Percentiles rank a stretch among this genome's conserved stretches.
Conservation (phyloP, 225 moss, liverwort and hornwort genomes). For the Physcomitrium patens region DNA sequence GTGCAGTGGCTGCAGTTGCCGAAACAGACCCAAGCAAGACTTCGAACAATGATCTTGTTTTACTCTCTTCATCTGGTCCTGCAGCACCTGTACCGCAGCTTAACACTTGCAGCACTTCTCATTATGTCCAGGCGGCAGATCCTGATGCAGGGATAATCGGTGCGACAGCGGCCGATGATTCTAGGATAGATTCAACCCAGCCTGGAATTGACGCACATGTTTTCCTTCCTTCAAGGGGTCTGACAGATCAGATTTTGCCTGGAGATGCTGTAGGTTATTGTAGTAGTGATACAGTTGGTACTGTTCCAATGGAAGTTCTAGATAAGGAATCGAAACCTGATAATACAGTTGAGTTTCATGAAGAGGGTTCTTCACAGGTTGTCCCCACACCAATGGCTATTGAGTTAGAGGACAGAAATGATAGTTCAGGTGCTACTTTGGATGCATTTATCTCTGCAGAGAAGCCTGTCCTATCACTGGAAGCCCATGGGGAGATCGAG, state of each 20-base stretch:
- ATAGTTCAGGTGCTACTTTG: constrained; percentile 25
- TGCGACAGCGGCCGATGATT: constrained; percentile 19
- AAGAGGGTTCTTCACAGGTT: constrained; percentile 15
- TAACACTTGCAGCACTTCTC: constrained; percentile 18
- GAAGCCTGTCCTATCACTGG: constrained; percentile 13
- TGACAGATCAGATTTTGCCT: constrained; percentile 25
- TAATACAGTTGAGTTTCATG: constrained; percentile 4
- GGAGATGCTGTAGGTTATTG: constrained; percentile 12
- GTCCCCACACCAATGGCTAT: constrained; percentile 16
- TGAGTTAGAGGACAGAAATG: constrained; percentile 8
- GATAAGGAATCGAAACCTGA: constrained; percentile 4
- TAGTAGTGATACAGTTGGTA: constrained; percentile 1
- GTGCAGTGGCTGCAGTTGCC: constrained; percentile 26
- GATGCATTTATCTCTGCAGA: constrained; percentile 22
- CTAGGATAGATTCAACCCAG: constrained; percentile 15
- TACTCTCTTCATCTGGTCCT: constrained; percentile 18
- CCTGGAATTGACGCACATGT: constrained; percentile 11
- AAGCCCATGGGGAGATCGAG: constrained; percentile 12
- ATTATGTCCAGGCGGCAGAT: constrained; percentile 17
- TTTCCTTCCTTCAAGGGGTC: not conserved
- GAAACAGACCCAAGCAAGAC: constrained; percentile 16
- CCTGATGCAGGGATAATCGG: constrained; percentile 11
- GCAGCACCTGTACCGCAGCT: constrained; percentile 21
- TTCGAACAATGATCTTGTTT: constrained; percentile 9
- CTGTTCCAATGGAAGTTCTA: constrained; percentile 21